A percentile compares a stretch with the other conserved stretches of the same genome.
Conservation (phyloP, 208 protist genomes). For the Novymonas esmeraldas region DNA sequence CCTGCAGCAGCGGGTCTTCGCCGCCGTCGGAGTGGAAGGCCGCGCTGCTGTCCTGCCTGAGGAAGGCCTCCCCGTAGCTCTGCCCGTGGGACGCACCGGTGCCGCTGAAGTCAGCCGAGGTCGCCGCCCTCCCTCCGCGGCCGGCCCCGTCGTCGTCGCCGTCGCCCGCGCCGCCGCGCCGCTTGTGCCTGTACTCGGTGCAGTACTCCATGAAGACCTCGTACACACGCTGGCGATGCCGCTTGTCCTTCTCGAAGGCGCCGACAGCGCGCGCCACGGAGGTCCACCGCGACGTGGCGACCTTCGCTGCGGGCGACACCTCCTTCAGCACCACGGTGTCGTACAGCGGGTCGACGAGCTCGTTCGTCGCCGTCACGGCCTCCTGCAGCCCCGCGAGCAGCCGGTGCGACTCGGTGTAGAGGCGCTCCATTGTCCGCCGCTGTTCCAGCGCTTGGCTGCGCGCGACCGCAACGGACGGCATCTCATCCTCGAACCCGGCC, state of each 20-base stretch:
- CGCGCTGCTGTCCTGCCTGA: not conserved
- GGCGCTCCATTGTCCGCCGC: conserved; percentile 36
- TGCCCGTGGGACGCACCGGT: not conserved
- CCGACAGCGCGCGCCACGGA: conserved; percentile 71
- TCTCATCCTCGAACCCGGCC: conserved; percentile 21
- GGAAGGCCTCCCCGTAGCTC: conserved; percentile 27
- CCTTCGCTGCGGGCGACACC: conserved; percentile 52
- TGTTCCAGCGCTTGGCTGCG: conserved; percentile 51
- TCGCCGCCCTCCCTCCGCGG: not conserved
- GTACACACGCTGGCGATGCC: conserved; percentile 77
- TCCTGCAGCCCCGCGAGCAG: conserved; percentile 60
- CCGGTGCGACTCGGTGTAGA: conserved; percentile 67
- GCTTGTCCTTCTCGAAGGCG: conserved; percentile 64
- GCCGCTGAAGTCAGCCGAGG: not conserved
- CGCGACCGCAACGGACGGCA: conserved; percentile 47
- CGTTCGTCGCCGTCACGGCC: conserved; percentile 54
- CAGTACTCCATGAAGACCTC: conserved; percentile 83
- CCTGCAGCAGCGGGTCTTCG: not conserved
- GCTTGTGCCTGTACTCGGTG: conserved; percentile 36
- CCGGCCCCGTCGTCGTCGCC: not conserved
- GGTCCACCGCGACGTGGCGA: conserved; percentile 75
- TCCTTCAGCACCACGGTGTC: conserved; percentile 57
- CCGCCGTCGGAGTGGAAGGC: not conserved
- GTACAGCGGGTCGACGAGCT: conserved; percentile 66
- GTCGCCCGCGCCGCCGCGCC: not conserved